Evolutionary conservation across 768 basidiomycete species (phyloP).

Genomic region (Kwoniella sp.): DNA sequence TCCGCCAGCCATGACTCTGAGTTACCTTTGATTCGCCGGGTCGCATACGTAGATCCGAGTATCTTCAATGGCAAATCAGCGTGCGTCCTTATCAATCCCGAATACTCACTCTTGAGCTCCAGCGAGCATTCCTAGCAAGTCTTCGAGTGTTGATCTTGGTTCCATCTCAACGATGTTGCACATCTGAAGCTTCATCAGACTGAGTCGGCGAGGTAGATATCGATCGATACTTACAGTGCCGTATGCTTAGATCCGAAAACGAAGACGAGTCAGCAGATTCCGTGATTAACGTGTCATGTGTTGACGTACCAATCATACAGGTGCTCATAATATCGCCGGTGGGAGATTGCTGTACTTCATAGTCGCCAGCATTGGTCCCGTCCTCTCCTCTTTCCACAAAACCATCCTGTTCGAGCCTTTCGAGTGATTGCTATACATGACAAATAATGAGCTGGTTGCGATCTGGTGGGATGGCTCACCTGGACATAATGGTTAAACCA

Average conservation of each 20-base stretch:
- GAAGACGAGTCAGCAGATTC: too few species aligned
- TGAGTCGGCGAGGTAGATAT: background rate
- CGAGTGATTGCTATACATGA: conserved; percentile 58
- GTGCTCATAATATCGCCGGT: conserved; percentile 42
- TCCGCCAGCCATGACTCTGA: conserved; percentile 32
- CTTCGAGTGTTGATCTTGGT: background rate
- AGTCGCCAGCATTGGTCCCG: background rate
- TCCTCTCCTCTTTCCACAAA: conserved; percentile 66
- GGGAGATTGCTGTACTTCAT: conserved; percentile 60
- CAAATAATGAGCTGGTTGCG: too few species aligned
- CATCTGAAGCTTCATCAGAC: background rate
- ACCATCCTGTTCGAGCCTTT: conserved; percentile 55
- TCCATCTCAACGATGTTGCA: background rate
- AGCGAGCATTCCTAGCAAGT: conserved; percentile 16
- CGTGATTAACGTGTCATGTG: background rate
- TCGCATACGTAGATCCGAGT: conserved; percentile 41
- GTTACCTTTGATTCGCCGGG: conserved; percentile 41
- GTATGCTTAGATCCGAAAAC: background rate
- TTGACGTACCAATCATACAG: conserved; percentile 38
- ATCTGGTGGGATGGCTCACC: conserved; percentile 54
- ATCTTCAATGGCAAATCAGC: conserved; percentile 28
- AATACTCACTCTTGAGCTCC: conserved; percentile 37
- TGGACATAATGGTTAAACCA: conserved; percentile 73
- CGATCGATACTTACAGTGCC: background rate
- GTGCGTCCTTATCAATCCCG: background rate